A percentile compares a stretch with the other conserved stretches of the same genome.
Conservation (phyloP, 2,329 filamentous ascomycete genomes). For the Kalaharituber pfeilii region DNA sequence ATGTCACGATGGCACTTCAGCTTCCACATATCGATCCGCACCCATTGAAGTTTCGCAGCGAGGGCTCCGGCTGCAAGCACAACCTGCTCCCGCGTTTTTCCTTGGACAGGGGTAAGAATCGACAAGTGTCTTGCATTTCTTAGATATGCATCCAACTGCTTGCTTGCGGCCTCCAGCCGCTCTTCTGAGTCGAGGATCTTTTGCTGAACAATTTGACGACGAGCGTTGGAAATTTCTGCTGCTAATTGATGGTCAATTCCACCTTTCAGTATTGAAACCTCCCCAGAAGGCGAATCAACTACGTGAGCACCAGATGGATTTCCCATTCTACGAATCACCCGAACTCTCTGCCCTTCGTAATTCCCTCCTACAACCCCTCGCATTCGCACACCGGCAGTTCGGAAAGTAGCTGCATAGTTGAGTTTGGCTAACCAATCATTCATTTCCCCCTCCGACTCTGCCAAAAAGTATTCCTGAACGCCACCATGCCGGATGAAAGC, state of each 20-base stretch:
- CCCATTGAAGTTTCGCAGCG: slow-evolving; percentile 81
- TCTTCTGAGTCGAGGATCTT: slow-evolving; percentile 73
- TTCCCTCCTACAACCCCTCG: slow-evolving; percentile 68
- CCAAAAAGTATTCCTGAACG: slow-evolving; percentile 75
- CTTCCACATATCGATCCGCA: slow-evolving; percentile 83
- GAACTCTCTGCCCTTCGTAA: slow-evolving; percentile 64
- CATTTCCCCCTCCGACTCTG: slow-evolving; percentile 77
- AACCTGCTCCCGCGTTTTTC: slow-evolving; percentile 73
- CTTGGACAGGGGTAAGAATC: slow-evolving; percentile 73
- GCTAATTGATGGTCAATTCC: slow-evolving; percentile 67
- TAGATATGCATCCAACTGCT: slow-evolving; percentile 64
- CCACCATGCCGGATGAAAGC: slow-evolving; percentile 74
- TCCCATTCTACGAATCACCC: slow-evolving; percentile 49
- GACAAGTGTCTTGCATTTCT: slow-evolving; percentile 81
- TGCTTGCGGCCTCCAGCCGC: slow-evolving; percentile 53
- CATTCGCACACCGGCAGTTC: slow-evolving; percentile 79
- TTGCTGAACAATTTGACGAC: slow-evolving; percentile 63
- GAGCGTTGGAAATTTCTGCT: slow-evolving; percentile 66
- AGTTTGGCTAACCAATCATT: slow-evolving; percentile 94
- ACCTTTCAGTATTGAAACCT: slow-evolving; percentile 54
- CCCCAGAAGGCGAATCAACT: slow-evolving; percentile 53
- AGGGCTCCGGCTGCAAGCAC: slow-evolving; percentile 70
- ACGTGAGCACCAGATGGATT: slow-evolving; percentile 26
- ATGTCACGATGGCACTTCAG: slow-evolving; percentile 84
- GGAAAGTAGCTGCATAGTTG: slow-evolving; percentile 89